A percentile compares a stretch with the other conserved stretches of the same genome.
Conservation (phyloP, 2,329 filamentous ascomycete genomes). For the Colletotrichum sublineola region DNA sequence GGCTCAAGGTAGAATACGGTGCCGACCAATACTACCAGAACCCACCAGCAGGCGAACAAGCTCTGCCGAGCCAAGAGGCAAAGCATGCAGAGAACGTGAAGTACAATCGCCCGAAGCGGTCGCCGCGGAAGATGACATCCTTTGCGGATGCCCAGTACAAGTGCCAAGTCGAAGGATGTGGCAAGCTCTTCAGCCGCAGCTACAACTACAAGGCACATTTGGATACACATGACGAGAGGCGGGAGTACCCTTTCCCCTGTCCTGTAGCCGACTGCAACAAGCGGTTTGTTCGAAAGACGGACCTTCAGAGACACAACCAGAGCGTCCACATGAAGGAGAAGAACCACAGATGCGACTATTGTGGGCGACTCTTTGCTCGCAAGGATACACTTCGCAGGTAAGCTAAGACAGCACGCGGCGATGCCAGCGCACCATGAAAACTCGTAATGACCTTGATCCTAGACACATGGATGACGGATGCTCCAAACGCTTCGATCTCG, state of each 20-base stretch:
- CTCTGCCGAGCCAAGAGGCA: constrained; percentile 46
- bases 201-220: constrained; percentile 92
- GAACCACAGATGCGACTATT: constrained; percentile 78
- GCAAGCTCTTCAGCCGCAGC: constrained; percentile 82
- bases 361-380: constrained; percentile 78
- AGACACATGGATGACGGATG: constrained; percentile 86
- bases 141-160: constrained; percentile 78
- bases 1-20: constrained; percentile 57
- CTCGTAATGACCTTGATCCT: constrained; percentile 11
- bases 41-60: constrained; percentile 35
- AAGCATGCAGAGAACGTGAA: constrained; percentile 29
- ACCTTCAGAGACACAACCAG: constrained; percentile 74
- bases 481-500: constrained; percentile 73
- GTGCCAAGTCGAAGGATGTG: constrained; percentile 78
- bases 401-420: constrained; percentile 45
- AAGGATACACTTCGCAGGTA: constrained; percentile 88
- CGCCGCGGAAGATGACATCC: constrained; percentile 69
- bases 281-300: constrained; percentile 86
- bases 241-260: constrained; percentile 80
- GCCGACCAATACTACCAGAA: constrained; percentile 35
- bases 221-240: constrained; percentile 83
- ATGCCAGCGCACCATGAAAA: not conserved
- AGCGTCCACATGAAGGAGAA: constrained; percentile 81
- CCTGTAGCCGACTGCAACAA: constrained; percentile 74
- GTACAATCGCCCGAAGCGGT: constrained; percentile 51